phyloP scores from a whole-genome alignment of 2,329 filamentous ascomycete species.

The Pyrenophora tritici-repentis region DNA sequence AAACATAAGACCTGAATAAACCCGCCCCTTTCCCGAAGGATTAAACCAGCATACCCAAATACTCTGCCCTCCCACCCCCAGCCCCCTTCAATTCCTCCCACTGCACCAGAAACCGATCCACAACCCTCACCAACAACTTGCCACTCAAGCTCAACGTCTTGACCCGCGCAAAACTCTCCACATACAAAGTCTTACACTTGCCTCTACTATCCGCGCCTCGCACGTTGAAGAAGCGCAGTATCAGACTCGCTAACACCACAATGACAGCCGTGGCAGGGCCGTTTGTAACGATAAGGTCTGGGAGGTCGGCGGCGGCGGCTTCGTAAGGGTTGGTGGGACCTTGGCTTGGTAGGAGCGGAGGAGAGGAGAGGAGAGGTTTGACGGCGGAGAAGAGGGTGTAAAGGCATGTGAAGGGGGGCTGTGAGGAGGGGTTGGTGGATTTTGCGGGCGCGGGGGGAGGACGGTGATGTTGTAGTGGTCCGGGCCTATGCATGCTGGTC shows the following conservation, averaged over 20 bases:
- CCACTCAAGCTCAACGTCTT: conserved; percentile 83
- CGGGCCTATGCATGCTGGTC: conserved; percentile 21
- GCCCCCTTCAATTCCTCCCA: conserved; percentile 66
- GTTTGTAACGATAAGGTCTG: conserved; percentile 81
- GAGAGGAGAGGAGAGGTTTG: conserved; percentile 55
- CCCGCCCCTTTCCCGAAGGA: neutral
- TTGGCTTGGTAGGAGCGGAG: conserved; percentile 20
- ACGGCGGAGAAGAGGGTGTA: conserved; percentile 68
- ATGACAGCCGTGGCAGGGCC: conserved; percentile 88
- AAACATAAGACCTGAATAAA: no score
- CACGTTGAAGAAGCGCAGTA: conserved; percentile 60
- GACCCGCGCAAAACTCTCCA: conserved; percentile 92
- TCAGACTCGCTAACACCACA: conserved; percentile 62
- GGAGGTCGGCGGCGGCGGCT: conserved; percentile 54
- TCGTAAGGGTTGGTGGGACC: conserved; percentile 20
- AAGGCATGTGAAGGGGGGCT: conserved; percentile 72
- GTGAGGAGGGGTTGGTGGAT: conserved; percentile 82
- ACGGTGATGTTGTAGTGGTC: conserved; percentile 65
- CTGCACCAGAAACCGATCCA: conserved; percentile 82
- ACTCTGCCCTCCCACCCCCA: conserved; percentile 48
- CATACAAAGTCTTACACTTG: conserved; percentile 76
- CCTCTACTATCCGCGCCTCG: conserved; percentile 47
- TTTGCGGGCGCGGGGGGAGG: conserved; percentile 75
- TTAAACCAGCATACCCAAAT: conserved; percentile 49
- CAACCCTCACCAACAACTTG: conserved; percentile 70